Conservation (phyloP, 2,329 filamentous ascomycete species). For the Lachnellula arida region DNA sequence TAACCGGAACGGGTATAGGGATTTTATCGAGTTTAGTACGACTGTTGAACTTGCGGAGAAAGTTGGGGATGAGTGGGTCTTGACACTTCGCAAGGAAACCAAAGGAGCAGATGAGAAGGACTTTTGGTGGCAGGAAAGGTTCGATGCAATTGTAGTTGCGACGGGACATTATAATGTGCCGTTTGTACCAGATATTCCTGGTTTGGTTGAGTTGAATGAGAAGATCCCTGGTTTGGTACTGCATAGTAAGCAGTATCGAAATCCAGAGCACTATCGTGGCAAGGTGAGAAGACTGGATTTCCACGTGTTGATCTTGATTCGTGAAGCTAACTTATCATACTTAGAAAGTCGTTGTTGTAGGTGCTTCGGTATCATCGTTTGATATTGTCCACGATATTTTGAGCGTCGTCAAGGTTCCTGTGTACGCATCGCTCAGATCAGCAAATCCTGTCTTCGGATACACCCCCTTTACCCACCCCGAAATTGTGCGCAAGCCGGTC, state of each 20-base stretch:
- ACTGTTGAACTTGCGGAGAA: conserved; percentile 55
- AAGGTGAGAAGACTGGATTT: conserved; percentile 31
- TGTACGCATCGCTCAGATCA: conserved; percentile 47
- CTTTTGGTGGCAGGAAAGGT: conserved; percentile 56
- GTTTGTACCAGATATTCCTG: conserved; percentile 53
- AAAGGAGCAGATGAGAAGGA: conserved; percentile 35
- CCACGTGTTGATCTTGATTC: no score
- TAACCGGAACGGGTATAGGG: conserved; percentile 45
- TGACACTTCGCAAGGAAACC: conserved; percentile 42
- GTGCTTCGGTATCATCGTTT: conserved; percentile 57
- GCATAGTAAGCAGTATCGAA: conserved; percentile 70
- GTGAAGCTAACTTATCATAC: neutral
- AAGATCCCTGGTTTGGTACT: conserved; percentile 47
- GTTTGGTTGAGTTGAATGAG: conserved; percentile 51
- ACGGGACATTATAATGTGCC: conserved; percentile 64
- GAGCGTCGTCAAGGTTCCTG: conserved; percentile 39
- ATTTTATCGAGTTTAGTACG: conserved; percentile 49
- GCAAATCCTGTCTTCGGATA: conserved; percentile 50
- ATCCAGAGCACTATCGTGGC: conserved; percentile 49
- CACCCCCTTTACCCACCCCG: conserved; percentile 50
- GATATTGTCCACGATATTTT: conserved; percentile 54
- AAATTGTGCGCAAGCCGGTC: conserved; percentile 40
- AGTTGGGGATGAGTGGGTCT: conserved; percentile 41
- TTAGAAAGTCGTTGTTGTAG: conserved; percentile 48
- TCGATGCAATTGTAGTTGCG: conserved; percentile 63